Percentiles rank a stretch among this genome's conserved stretches.
Conservation (phyloP, 1,139 yeast species). For the Pichia sp. region DNA sequence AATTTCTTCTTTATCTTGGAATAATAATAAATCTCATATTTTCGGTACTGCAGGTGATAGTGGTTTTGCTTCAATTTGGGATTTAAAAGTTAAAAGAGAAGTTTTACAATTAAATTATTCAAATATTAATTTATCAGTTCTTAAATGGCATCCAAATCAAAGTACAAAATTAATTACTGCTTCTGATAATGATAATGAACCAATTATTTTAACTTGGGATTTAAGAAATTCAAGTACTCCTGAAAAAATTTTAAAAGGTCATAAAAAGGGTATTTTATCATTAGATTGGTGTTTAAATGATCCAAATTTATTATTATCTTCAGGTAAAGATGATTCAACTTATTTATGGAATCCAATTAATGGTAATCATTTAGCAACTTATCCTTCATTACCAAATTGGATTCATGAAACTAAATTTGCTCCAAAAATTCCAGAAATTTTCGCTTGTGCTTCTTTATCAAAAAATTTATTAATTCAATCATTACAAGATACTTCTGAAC, state of each 20-base stretch:
- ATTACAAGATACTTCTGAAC: conserved; percentile 73
- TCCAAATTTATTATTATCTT: conserved; percentile 67
- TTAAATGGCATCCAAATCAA: conserved; percentile 79
- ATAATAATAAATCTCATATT: conserved; percentile 75
- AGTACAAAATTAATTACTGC: conserved; percentile 87
- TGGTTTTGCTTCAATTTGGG: conserved; percentile 92
- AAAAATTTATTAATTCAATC: conserved; percentile 81
- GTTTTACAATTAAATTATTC: conserved; percentile 73
- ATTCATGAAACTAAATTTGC: conserved; percentile 84
- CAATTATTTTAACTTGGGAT: conserved; percentile 88
- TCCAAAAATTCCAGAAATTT: conserved; percentile 79
- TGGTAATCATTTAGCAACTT: conserved; percentile 70
- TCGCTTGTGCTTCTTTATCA: conserved; percentile 92
- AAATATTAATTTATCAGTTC: conserved; percentile 62
- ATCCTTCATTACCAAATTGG: conserved; percentile 93
- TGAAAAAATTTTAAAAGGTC: conserved; percentile 68
- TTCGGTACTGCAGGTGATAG: conserved; percentile 81
- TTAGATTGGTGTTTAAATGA: conserved; percentile 93
- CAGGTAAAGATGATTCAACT: conserved; percentile 89
- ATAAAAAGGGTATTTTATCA: conserved; percentile 80
- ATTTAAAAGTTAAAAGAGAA: conserved; percentile 78
- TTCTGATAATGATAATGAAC: conserved; percentile 72
- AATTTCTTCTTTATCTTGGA: conserved; percentile 83
- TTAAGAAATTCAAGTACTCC: conserved; percentile 90
- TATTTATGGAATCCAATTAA: conserved; percentile 81